Percentiles rank a stretch among this genome's conserved stretches.
Evolutionary conservation across 2,329 filamentous ascomycete genomes (phyloP).

Genomic region (Allantophomopsis lycopodina): DNA sequence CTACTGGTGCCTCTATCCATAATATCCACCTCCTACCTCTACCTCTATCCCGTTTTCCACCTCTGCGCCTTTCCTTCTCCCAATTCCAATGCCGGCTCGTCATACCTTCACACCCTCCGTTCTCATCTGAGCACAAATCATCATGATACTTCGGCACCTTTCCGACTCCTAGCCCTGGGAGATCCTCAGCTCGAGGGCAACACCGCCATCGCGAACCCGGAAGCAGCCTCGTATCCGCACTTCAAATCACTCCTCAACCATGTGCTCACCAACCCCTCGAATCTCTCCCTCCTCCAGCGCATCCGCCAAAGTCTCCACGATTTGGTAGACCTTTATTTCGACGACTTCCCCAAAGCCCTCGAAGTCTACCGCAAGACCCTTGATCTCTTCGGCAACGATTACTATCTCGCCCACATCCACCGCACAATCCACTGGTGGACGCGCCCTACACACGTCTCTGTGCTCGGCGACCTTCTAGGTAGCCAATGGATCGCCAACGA

Average conservation of each 20-base stretch:
- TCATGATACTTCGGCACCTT: conserved; percentile 42
- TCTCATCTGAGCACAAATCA: conserved; percentile 12
- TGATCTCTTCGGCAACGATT: conserved; percentile 88
- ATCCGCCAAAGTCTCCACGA: conserved; percentile 41
- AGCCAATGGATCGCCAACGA: conserved; percentile 87
- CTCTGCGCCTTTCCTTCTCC: conserved; percentile 63
- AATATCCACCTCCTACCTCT: conserved; percentile 63
- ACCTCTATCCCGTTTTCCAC: conserved; percentile 72
- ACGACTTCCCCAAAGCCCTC: conserved; percentile 56
- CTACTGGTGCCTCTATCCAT: conserved; percentile 52
- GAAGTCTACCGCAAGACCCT: conserved; percentile 63
- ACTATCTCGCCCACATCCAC: conserved; percentile 88
- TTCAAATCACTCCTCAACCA: conserved; percentile 20
- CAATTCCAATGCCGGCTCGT: conserved; percentile 9
- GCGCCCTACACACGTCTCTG: conserved; percentile 71
- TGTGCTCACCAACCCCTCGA: conserved; percentile 19
- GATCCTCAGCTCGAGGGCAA: conserved; percentile 93
- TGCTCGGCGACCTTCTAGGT: conserved; percentile 82
- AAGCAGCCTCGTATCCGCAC: conserved; percentile 39
- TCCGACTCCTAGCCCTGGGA: conserved; percentile 75
- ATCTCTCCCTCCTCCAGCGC: conserved; percentile 35
- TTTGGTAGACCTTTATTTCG: conserved; percentile 42
- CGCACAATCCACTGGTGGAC: conserved; percentile 74
- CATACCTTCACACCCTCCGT: conserved; percentile 10
- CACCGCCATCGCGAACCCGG: conserved; percentile 57